Evolutionary conservation across 2,329 filamentous ascomycete genomes (phyloP).

Genomic region (Dactylellina cionopaga): DNA sequence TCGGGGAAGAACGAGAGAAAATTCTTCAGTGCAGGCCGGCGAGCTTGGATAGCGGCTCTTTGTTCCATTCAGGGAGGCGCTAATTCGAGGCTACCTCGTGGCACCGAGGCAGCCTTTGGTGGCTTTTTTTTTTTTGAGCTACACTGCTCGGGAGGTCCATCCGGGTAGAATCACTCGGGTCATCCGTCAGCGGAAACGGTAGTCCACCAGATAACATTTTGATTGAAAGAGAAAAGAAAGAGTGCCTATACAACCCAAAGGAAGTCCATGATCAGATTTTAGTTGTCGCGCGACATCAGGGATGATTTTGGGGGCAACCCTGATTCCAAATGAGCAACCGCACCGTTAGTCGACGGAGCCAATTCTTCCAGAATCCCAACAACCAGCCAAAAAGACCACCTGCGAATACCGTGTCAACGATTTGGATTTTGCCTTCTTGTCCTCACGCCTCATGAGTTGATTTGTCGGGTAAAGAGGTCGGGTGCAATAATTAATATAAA

Average conservation of each 20-base stretch:
- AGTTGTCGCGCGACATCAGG: constrained; percentile 9
- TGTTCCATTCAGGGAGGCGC: constrained; percentile 10
- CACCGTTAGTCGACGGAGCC: constrained; percentile 14
- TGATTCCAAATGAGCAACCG: constrained; percentile 13
- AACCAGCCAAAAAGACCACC: not conserved
- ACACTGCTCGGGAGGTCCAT: constrained; percentile 30
- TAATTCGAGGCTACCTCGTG: constrained; percentile 10
- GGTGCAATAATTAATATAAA: constrained; percentile 8
- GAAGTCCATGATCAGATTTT: not conserved
- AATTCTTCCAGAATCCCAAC: constrained; percentile 41
- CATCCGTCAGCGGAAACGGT: constrained; percentile 28
- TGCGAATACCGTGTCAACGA: constrained; percentile 7
- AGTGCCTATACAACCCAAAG: not conserved
- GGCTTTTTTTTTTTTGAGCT: constrained; percentile 28
- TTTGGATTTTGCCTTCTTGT: constrained; percentile 24
- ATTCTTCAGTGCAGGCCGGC: constrained; percentile 21
- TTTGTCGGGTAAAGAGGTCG: constrained; percentile 26
- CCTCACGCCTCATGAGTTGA: constrained; percentile 3
- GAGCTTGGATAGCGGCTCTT: constrained; percentile 29
- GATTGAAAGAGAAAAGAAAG: not conserved
- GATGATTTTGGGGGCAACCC: constrained; percentile 17
- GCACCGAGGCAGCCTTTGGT: constrained; percentile 32
- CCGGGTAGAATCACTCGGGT: constrained; percentile 22
- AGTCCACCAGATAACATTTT: not conserved
- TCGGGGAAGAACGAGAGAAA: constrained; percentile 34